phyloP scores from a whole-genome alignment of 2,329 filamentous ascomycete genomes.

The Trichothecium roseum region DNA sequence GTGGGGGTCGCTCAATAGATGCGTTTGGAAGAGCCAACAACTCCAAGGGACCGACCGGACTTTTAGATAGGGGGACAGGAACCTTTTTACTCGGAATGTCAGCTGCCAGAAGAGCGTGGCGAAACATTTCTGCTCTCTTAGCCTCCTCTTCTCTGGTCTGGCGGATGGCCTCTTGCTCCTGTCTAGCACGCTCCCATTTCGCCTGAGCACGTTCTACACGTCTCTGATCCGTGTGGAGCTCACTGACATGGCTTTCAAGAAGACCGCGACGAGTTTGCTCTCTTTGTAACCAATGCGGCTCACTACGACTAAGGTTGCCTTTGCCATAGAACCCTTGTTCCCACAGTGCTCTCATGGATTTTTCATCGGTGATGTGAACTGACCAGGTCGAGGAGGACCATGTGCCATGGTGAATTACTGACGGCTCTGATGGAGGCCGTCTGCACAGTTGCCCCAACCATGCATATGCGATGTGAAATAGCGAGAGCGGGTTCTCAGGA shows the following conservation, averaged over 20 bases:
- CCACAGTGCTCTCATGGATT: slow-evolving; percentile 75
- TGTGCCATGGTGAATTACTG: slow-evolving; percentile 56
- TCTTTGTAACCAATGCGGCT: slow-evolving; percentile 82
- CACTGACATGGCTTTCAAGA: slow-evolving; percentile 59
- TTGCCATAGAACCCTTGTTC: slow-evolving; percentile 97
- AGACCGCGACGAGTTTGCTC: slow-evolving; percentile 65
- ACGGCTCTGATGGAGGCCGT: slow-evolving; percentile 53
- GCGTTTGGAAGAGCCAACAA: slow-evolving; percentile 24
- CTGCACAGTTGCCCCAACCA: slow-evolving; percentile 67
- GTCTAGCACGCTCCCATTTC: slow-evolving; percentile 86
- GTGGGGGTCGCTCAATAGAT: slow-evolving; percentile 3
- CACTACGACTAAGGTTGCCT: slow-evolving; percentile 83
- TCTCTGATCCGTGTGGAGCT: slow-evolving; percentile 67
- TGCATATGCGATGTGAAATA: slow-evolving; percentile 68
- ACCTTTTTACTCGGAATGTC: neutral
- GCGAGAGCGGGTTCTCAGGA: slow-evolving; percentile 82
- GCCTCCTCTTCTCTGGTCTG: slow-evolving; percentile 46
- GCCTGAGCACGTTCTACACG: slow-evolving; percentile 72
- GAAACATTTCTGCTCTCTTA: slow-evolving; percentile 10
- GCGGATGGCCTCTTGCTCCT: slow-evolving; percentile 76
- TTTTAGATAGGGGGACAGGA: slow-evolving; percentile 7
- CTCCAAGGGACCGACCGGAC: slow-evolving; percentile 31
- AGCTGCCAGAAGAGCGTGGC: neutral
- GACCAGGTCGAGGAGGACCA: slow-evolving; percentile 78
- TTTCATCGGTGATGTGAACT: slow-evolving; percentile 70